Evolutionary conservation across 495 filamentous ascomycete species (phyloP).

Genomic region (Penicillium subrubescens): DNA sequence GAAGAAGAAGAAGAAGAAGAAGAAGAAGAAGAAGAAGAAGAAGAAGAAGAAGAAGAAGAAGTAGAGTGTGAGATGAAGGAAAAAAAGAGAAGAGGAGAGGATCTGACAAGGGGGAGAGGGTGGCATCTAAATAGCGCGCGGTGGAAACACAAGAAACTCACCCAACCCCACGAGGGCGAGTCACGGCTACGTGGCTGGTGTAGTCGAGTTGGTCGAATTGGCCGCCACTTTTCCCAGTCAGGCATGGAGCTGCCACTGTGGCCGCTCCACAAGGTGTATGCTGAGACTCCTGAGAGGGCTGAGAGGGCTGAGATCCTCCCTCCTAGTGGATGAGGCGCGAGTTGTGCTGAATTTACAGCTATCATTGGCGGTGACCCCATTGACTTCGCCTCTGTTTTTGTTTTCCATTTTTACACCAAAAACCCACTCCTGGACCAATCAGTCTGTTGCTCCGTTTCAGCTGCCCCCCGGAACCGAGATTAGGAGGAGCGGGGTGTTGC

Average conservation of each 20-base stretch:
- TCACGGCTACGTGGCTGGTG: slow-evolving; percentile 9
- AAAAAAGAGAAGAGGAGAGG: slow-evolving; percentile 4
- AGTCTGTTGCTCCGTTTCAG: background rate
- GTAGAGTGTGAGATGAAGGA: background rate
- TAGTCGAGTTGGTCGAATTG: background rate
- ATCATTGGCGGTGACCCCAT: slow-evolving; percentile 1
- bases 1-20: background rate
- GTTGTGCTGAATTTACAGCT: background rate
- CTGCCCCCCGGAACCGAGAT: background rate
- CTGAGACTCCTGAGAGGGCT: background rate
- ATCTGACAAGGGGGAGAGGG: background rate
- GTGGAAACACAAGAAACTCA: background rate
- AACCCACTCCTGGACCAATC: background rate
- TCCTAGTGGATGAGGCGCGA: background rate
- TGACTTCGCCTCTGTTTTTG: background rate
- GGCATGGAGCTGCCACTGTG: slow-evolving; percentile 7
- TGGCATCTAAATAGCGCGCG: slow-evolving; percentile 5
- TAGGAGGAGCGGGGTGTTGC: background rate
- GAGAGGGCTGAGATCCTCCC: background rate
- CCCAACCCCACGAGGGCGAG: background rate
- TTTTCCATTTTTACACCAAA: background rate
- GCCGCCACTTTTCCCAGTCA: background rate
- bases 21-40: no score
- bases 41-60: background rate
- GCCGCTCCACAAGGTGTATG: background rate